phyloP scores from a whole-genome alignment of 176 grass and related monocot genomes.

The Oryza meyeriana region DNA sequence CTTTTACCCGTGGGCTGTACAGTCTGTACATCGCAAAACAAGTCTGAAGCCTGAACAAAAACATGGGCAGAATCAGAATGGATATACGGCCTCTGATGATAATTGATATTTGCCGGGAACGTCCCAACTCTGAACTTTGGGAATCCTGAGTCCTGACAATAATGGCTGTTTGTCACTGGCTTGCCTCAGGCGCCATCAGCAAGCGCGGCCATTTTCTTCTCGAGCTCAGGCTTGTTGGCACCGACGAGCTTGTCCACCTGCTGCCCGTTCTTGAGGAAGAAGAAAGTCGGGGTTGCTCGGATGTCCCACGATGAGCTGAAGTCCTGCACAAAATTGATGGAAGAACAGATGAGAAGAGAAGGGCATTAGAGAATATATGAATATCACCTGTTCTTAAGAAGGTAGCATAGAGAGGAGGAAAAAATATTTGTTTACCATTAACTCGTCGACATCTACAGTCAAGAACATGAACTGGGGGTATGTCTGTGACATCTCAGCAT shows the following conservation, averaged over 20 bases:
- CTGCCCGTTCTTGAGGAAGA: slow-evolving; percentile 82
- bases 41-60: background rate
- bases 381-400: background rate
- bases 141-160: background rate
- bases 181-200: slow-evolving; percentile 12
- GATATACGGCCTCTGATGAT: background rate
- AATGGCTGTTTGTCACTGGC: background rate
- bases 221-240: slow-evolving; percentile 82
- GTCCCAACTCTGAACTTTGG: background rate
- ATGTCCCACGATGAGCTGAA: slow-evolving; percentile 94
- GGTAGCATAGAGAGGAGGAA: background rate
- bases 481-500: slow-evolving; percentile 75
- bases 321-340: slow-evolving; percentile 47
- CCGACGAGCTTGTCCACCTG: slow-evolving; percentile 90
- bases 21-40: background rate
- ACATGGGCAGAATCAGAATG: background rate
- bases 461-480: slow-evolving; percentile 81
- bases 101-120: background rate
- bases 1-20: background rate
- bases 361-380: background rate
- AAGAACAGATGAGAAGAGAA: background rate
- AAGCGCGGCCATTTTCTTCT: slow-evolving; percentile 62
- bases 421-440: slow-evolving; percentile 50
- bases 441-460: slow-evolving; percentile 67
- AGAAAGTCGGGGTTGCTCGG: slow-evolving; percentile 84